These are phyloP conservation scores for Leishmania lainsoni DNA, from an alignment of 208 protist species.

Conservation along the genomic window DNA sequence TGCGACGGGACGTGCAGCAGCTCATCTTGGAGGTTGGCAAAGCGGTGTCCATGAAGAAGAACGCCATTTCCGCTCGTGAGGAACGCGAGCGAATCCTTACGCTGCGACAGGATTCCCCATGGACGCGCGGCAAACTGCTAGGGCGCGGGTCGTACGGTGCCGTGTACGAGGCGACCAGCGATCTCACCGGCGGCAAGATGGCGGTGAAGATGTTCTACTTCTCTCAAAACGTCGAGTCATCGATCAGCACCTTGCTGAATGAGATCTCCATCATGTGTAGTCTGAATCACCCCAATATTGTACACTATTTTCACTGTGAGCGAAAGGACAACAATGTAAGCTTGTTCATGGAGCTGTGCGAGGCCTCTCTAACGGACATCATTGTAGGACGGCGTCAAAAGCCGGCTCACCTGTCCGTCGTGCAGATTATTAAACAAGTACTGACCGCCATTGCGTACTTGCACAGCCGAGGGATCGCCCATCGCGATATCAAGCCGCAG, in stretches of 20 bases:
- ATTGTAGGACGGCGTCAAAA: conserved; percentile 60
- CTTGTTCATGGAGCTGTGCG: conserved; percentile 93
- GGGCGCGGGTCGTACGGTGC: conserved; percentile 89
- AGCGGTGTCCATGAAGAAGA: conserved; percentile 81
- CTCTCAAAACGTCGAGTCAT: conserved; percentile 59
- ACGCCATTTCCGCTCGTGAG: conserved; percentile 74
- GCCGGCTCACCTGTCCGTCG: conserved; percentile 60
- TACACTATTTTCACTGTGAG: conserved; percentile 93
- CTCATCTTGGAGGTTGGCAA: conserved; percentile 83
- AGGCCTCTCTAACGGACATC: conserved; percentile 85
- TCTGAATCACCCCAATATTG: conserved; percentile 92
- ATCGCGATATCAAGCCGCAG: conserved; percentile 98
- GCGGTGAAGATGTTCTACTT: conserved; percentile 94
- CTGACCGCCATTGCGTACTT: conserved; percentile 96
- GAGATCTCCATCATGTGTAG: conserved; percentile 93
- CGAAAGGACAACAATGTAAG: conserved; percentile 85
- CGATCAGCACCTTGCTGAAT: conserved; percentile 84
- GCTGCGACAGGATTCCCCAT: conserved; percentile 88
- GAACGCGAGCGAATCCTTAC: conserved; percentile 90
- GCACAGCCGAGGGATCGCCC: conserved; percentile 97
- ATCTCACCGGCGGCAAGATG: conserved; percentile 93
- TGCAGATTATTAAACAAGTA: conserved; percentile 93
- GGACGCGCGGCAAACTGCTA: conserved; percentile 88
- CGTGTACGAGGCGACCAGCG: conserved; percentile 90
- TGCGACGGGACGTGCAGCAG: conserved; percentile 68